Evolutionary conservation across 2,329 filamentous ascomycete genomes (phyloP).

Genomic region (Fusarium praegraminearum): DNA sequence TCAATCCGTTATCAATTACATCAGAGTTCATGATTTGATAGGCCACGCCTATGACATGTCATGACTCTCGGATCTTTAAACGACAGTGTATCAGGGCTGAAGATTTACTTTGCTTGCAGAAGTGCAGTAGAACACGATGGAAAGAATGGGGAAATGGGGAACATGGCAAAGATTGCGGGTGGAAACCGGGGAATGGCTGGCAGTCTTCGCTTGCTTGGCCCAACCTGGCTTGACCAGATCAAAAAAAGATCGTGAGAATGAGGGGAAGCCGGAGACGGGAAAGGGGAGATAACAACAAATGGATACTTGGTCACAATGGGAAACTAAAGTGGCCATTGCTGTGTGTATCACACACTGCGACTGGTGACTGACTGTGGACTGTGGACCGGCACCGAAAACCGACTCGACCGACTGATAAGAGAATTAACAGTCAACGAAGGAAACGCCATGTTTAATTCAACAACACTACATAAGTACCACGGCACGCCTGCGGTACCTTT

Average conservation of each 20-base stretch:
- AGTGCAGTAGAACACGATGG: constrained; percentile 29
- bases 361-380: constrained; percentile 3
- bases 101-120: constrained; percentile 17
- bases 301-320: constrained; percentile 38
- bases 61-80: constrained; percentile 8
- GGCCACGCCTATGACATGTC: constrained; percentile 5
- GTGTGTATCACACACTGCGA: constrained; percentile 9
- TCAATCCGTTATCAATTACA: constrained; percentile 43
- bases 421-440: constrained; percentile 13
- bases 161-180: constrained; percentile 33
- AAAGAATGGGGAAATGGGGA: constrained; percentile 44
- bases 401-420: constrained; percentile 47
- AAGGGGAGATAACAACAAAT: constrained; percentile 40
- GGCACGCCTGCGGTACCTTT: constrained; percentile 27
- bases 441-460: constrained; percentile 40
- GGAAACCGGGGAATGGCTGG: constrained; percentile 31
- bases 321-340: constrained; percentile 37
- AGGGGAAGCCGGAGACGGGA: constrained; percentile 29
- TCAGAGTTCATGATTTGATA: constrained; percentile 25
- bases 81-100: constrained; percentile 6
- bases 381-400: constrained; percentile 23
- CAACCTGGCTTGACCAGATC: constrained; percentile 1
- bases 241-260: constrained; percentile 12
- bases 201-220: constrained; percentile 9
- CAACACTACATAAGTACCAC: constrained; percentile 29